Evolutionary conservation across 768 basidiomycete genomes (phyloP).

Genomic region (Suillus hirtellus): DNA sequence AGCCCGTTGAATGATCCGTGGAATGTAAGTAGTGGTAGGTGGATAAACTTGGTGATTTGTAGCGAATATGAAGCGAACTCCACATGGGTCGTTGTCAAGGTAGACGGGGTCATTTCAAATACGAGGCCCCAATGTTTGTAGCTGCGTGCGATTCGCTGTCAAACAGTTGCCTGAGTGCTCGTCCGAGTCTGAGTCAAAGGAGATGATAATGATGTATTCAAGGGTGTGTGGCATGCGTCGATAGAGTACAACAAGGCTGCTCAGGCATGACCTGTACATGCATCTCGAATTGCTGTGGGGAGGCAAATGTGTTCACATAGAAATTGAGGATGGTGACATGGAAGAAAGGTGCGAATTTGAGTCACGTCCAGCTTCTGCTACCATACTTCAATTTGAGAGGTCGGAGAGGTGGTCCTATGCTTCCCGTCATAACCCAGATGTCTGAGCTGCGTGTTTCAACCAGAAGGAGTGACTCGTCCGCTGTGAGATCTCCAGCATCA

Average conservation of each 20-base stretch:
- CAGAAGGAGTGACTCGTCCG: background rate
- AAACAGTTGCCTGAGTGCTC: background rate
- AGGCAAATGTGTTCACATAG: background rate
- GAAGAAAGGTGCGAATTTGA: background rate
- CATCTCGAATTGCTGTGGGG: background rate
- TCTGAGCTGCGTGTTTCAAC: background rate
- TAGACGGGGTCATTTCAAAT: background rate
- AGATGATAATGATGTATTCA: background rate
- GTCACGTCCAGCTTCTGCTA: background rate
- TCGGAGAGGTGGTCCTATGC: background rate
- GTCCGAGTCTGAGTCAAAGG: background rate
- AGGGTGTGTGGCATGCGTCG: background rate
- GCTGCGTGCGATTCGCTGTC: background rate
- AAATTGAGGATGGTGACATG: background rate
- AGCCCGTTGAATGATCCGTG: background rate
- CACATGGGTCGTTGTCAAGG: slow-evolving; percentile 1
- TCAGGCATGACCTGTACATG: background rate
- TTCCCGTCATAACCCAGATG: background rate
- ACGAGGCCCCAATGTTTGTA: background rate
- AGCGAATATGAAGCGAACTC: background rate
- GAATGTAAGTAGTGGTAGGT: background rate
- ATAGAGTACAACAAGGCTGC: background rate
- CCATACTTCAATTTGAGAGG: background rate
- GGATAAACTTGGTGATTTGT: background rate
- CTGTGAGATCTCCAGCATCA: background rate